Base-by-base conservation (phyloP, 2,329 filamentous ascomycete species). In the Coleophoma cylindrospora region DNA sequence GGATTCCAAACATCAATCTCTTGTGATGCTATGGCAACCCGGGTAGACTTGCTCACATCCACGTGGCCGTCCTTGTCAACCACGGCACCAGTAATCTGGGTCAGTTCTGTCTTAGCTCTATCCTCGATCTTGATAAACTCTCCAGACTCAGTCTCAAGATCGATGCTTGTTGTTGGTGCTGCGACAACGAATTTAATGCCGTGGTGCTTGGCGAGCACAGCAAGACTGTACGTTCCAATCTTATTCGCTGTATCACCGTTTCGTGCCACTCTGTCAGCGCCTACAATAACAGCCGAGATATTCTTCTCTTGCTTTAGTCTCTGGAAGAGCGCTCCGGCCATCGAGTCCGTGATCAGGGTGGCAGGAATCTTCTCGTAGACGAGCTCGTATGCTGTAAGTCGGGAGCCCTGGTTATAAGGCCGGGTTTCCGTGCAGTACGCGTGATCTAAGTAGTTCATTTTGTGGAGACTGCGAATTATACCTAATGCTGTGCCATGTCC, bases 201-300 rank as follows among this genome's bases (percentile, higher is more conserved):
- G 62, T 99, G 94, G 63, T 91, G 76, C 57, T 80, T 84, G 19
- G 94, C 94, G 32, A 96, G 77, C n/a, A 97, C 91, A 3, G 94
- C 91, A 4, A 99, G 79, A 49, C 86, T 80, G 67, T 99, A 97
- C 0, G 94, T 99, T 47, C 94, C 94, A 54, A 99, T 95, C 74
- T 99, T 99, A 74, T 99, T 99, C 50, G 94, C 94, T 0, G 94
- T 97, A 70, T 99, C 94, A 32, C 94, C 94, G 62, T 99, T 99
- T 46, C 91, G 88, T 33, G 92, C 94, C 13, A 99, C 94, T 50
- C 94, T 83, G 67, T 99, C 94, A 3, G 94, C 94, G 27, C 94
- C 94, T 0, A 99, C 94, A 32, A 99, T 86, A 47, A 99, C 89
- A 6, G 91, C 92, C 6, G 83, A 80, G 52, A 99, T 88, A 61